These are phyloP conservation scores for Hibiscus syriacus DNA, from an alignment of 345 rosid genomes.

Conservation along the genomic window DNA sequence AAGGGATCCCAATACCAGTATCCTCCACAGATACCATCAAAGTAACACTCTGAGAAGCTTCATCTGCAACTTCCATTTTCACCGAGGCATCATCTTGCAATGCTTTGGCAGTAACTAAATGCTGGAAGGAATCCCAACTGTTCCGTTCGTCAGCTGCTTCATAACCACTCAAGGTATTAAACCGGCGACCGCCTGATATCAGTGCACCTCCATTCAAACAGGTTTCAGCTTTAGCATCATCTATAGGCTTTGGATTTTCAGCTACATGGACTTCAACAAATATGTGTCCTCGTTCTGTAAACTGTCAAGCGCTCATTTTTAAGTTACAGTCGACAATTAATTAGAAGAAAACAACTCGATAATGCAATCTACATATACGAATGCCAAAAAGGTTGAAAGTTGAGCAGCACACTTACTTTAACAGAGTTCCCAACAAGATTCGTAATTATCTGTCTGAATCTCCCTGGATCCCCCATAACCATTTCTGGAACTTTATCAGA, in stretches of 20 bases:
- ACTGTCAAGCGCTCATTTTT: constrained; percentile 35
- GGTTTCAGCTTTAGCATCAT: constrained; percentile 29
- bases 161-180: constrained; percentile 72
- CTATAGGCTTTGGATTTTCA: constrained; percentile 39
- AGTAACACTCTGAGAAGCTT: constrained; percentile 40
- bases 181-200: constrained; percentile 22
- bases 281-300: constrained; percentile 91
- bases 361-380: neutral
- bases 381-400: neutral
- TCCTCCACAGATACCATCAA: constrained; percentile 84
- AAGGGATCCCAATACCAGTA: constrained; percentile 91
- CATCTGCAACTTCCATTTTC: constrained; percentile 23
- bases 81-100: constrained; percentile 22
- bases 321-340: constrained; percentile 6
- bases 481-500: constrained; percentile 84
- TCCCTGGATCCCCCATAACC: constrained; percentile 85
- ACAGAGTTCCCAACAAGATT: constrained; percentile 99
- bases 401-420: constrained; percentile 47
- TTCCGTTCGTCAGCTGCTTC: constrained; percentile 86
- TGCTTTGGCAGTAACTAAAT: constrained; percentile 46
- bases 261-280: constrained; percentile 80
- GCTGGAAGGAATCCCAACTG: constrained; percentile 79
- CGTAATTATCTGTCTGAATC: constrained; percentile 90
- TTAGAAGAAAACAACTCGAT: no score
- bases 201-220: constrained; percentile 35